phyloP scores from a whole-genome alignment of 1,284 basidiomycete species.

The Microbotryum lychnidis-dioicae region DNA sequence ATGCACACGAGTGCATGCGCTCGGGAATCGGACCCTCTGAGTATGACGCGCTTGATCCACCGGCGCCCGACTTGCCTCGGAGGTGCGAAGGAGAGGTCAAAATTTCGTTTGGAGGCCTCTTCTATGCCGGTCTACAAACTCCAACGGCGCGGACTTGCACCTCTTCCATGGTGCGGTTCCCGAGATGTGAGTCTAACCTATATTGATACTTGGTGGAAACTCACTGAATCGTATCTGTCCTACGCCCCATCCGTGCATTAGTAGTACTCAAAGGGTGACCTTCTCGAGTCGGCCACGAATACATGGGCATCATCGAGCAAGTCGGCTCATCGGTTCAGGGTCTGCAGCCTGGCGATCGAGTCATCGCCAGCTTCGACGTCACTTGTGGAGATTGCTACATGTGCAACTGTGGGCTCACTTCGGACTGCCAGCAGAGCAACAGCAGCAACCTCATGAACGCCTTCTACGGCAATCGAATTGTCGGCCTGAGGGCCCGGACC shows the following conservation, averaged over 20 bases:
- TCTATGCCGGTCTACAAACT: too few species aligned
- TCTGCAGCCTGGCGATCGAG: constrained; percentile 63
- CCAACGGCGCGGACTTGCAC: constrained; percentile 59
- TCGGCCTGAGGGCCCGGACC: constrained; percentile 77
- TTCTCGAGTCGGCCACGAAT: constrained; percentile 62
- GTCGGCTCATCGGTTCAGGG: constrained; percentile 57
- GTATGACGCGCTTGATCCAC: too few species aligned
- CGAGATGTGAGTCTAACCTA: constrained; percentile 46
- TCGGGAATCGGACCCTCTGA: too few species aligned
- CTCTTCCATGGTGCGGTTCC: constrained; percentile 58
- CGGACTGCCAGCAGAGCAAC: constrained; percentile 65
- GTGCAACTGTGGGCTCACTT: constrained; percentile 62
- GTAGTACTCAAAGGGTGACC: constrained; percentile 38
- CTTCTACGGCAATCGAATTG: constrained; percentile 61
- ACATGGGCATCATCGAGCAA: constrained; percentile 54
- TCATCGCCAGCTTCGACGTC: constrained; percentile 67
- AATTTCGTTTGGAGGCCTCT: too few species aligned
- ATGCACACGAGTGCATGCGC: too few species aligned
- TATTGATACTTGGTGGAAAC: too few species aligned
- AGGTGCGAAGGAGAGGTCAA: too few species aligned
- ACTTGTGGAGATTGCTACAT: constrained; percentile 64
- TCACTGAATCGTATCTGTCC: too few species aligned
- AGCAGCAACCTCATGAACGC: constrained; percentile 52
- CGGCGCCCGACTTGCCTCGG: too few species aligned
- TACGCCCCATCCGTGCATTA: too few species aligned